Conservation (phyloP, 768 basidiomycete genomes). For the Leucocoprinus leucothites region DNA sequence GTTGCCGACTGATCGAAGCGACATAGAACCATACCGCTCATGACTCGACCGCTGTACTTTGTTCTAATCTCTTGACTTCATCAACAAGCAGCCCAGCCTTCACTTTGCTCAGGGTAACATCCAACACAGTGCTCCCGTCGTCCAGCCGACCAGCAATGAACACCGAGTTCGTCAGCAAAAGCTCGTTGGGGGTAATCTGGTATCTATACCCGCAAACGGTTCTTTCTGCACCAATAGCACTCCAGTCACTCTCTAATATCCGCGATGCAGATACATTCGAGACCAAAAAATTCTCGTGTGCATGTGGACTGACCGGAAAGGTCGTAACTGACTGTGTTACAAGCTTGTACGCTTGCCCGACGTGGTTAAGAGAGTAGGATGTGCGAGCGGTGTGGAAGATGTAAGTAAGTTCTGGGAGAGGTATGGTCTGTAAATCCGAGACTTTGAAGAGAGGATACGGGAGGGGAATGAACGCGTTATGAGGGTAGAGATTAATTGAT, state of each 20-base stretch:
- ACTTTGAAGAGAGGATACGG: constrained; percentile 38
- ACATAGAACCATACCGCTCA: no score
- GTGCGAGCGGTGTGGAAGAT: constrained; percentile 17
- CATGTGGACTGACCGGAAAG: constrained; percentile 31
- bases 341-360: constrained; percentile 26
- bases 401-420: constrained; percentile 25
- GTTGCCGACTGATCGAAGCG: no score
- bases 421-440: constrained; percentile 25
- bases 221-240: constrained; percentile 24
- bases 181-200: constrained; percentile 30
- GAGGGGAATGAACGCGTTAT: constrained; percentile 37
- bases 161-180: constrained; percentile 32
- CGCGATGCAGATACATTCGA: constrained; percentile 40
- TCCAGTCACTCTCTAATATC: constrained; percentile 39
- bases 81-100: constrained; percentile 26
- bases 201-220: constrained; percentile 39
- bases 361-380: constrained; percentile 25
- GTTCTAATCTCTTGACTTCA: constrained; percentile 21
- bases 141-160: constrained; percentile 36
- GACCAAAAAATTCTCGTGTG: constrained; percentile 32
- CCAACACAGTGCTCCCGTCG: constrained; percentile 37
- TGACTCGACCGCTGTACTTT: no score
- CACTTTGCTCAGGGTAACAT: constrained; percentile 30
- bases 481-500: constrained; percentile 26
- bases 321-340: constrained; percentile 21